phyloP scores from a whole-genome alignment of 176 grass and related monocot species.

The Hsuehochloa calcarea region DNA sequence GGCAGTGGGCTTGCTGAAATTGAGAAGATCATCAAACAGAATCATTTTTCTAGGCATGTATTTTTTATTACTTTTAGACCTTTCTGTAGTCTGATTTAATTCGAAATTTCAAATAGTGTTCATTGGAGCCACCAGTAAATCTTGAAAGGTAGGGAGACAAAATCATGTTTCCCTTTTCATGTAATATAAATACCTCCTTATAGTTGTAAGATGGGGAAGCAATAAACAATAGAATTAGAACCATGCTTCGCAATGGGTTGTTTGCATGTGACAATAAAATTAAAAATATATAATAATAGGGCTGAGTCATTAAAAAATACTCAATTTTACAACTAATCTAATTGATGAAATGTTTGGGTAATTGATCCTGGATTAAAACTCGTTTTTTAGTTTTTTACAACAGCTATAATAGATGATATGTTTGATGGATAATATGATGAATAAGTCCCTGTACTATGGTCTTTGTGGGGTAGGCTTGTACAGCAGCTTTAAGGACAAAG shows the following conservation, averaged over 20 bases:
- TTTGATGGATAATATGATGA: background rate
- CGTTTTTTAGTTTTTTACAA: background rate
- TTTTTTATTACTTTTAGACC: conserved; percentile 17
- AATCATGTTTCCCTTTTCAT: conserved; percentile 7
- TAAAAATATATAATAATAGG: background rate
- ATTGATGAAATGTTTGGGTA: conserved; percentile 5
- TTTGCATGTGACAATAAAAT: background rate
- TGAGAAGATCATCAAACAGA: conserved; percentile 57
- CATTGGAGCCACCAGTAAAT: background rate
- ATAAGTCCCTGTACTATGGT: too few species aligned
- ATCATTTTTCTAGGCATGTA: conserved; percentile 56
- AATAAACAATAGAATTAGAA: background rate
- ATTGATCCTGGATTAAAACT: background rate
- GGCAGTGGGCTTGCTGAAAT: conserved; percentile 40
- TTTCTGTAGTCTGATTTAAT: conserved; percentile 5
- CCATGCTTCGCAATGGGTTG: background rate
- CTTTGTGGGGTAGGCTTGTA: too few species aligned
- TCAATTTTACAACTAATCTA: background rate
- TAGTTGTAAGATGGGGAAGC: background rate
- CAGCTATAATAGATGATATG: background rate
- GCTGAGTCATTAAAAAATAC: background rate
- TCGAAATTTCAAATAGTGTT: background rate
- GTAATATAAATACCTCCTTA: background rate
- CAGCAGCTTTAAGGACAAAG: too few species aligned
- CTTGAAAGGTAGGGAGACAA: background rate